Base-by-base conservation (phyloP, 2,329 filamentous ascomycete genomes). In the Chaetomium globosum region DNA sequence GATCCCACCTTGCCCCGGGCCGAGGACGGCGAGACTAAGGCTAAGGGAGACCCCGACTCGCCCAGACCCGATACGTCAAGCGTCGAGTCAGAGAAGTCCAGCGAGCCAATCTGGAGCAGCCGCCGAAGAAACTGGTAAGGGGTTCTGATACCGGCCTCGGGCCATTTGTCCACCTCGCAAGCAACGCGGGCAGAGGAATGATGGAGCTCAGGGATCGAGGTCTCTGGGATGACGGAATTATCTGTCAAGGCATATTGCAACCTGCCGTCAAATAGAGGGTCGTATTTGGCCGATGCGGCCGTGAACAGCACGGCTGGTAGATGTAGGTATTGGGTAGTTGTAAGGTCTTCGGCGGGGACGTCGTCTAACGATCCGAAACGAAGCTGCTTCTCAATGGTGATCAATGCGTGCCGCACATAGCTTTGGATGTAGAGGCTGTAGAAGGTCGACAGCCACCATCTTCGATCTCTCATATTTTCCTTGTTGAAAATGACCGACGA, bases 371-470 rank as follows among this genome's bases (percentile, higher is more conserved):
- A 65, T 0, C 62, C 69, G 30, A 73, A 74, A 1, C 73, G 69
- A 19, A 73, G 66, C 54, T 73, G 70, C 57, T 74, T 74, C 49
- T 75, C 74, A 13, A 75, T 70, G 30, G 67, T 65, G 1, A 74
- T 71, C 16, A 75, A 53, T 16, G 71, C 73, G 16, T 74, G 73
- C 13, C 74, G 70, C 13, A 75, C 73, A 39, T 74, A 73, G 46
- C 73, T 73, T 64, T 75, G 74, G 67, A 75, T 74, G 63, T 69
- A 74, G 4, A 75, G 66, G 55, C 73, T 74, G 65, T 74, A 75
- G 58, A 74, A 75, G 0, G 73, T 74, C 46, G 74, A 74, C 9
- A 75, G 60, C 74, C 74, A 75, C 74, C 74, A 75, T 16, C 72
- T 70, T 23, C 73, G 66, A 53, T 75, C 74, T 16, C 73, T 69